phyloP scores from a whole-genome alignment of 768 basidiomycete genomes.

The Boletus reticulatus region DNA sequence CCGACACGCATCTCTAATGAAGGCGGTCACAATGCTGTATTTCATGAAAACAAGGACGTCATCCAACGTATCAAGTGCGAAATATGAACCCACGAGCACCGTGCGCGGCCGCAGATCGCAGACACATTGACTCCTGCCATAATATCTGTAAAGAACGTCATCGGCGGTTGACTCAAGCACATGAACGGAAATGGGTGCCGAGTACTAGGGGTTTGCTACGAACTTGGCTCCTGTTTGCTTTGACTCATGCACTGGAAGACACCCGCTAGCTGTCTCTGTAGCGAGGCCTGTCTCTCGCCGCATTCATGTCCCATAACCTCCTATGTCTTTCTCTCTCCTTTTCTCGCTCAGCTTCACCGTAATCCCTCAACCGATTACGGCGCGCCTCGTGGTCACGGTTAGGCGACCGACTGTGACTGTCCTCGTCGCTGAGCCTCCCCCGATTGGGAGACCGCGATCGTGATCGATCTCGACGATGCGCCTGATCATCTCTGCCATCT shows the following conservation, averaged over 20 bases:
- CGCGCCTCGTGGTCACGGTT: conserved; percentile 19
- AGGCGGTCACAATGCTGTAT: background rate
- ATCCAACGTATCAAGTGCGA: conserved; percentile 6
- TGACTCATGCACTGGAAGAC: background rate
- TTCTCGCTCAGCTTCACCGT: conserved; percentile 28
- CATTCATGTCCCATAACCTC: conserved; percentile 50
- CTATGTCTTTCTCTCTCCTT: conserved; percentile 43
- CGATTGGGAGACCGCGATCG: conserved; percentile 37
- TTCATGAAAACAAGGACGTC: conserved; percentile 24
- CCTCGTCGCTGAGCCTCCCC: conserved; percentile 15
- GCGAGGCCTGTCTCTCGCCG: conserved; percentile 37
- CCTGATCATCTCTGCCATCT: conserved; percentile 28
- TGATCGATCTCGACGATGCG: conserved; percentile 26
- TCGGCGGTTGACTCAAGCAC: conserved; percentile 6
- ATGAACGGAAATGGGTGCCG: conserved; percentile 5
- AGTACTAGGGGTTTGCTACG: background rate
- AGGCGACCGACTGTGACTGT: conserved; percentile 33
- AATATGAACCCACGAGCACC: conserved; percentile 11
- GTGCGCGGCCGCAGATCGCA: conserved; percentile 11
- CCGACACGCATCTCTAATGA: conserved; percentile 1
- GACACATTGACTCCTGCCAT: conserved; percentile 17
- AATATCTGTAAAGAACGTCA: conserved; percentile 18
- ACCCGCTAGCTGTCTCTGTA: conserved; percentile 19
- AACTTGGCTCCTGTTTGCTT: conserved; percentile 1
- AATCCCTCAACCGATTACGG: conserved; percentile 20